These are phyloP conservation scores for Candolleomyces efflorescens DNA, from an alignment of 768 basidiomycete genomes.

Conservation along the genomic window DNA sequence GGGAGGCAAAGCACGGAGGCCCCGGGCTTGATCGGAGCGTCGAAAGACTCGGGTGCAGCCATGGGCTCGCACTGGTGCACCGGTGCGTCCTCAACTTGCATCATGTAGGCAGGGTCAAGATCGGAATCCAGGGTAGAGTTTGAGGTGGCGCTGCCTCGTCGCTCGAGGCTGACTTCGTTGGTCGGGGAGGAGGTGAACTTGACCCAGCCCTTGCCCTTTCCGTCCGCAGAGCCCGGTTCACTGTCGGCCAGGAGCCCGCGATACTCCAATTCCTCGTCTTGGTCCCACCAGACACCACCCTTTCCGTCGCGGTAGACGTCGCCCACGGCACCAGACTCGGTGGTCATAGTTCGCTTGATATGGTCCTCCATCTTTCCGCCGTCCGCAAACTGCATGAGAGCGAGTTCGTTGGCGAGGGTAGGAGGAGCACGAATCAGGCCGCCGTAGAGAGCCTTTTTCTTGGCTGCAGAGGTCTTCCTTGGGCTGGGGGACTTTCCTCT, in stretches of 20 bases:
- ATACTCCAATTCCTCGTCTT: constrained; percentile 69
- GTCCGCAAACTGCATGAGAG: constrained; percentile 64
- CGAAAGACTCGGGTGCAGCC: constrained; percentile 31
- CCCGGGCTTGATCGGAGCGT: constrained; percentile 9
- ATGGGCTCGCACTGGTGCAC: constrained; percentile 17
- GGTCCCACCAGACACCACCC: constrained; percentile 68
- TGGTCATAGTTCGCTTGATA: constrained; percentile 48
- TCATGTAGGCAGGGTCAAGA: constrained; percentile 44
- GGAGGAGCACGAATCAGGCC: constrained; percentile 35
- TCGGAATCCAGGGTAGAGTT: constrained; percentile 52
- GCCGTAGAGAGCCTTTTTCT: constrained; percentile 50
- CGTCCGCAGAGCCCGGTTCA: constrained; percentile 17
- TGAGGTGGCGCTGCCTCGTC: constrained; percentile 45
- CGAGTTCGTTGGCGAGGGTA: constrained; percentile 61
- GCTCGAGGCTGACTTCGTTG: constrained; percentile 12
- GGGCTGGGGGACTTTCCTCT: background rate
- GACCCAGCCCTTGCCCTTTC: constrained; percentile 17
- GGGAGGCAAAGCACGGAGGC: constrained; percentile 29
- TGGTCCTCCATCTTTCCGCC: constrained; percentile 59
- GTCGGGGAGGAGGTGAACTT: constrained; percentile 6
- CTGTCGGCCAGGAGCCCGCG: constrained; percentile 45
- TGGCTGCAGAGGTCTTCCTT: constrained; percentile 26
- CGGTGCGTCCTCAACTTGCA: constrained; percentile 23
- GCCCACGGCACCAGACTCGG: constrained; percentile 49
- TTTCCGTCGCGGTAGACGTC: constrained; percentile 58